Conservation (phyloP, 495 filamentous ascomycete genomes). For the Pyrenula massariospora region DNA sequence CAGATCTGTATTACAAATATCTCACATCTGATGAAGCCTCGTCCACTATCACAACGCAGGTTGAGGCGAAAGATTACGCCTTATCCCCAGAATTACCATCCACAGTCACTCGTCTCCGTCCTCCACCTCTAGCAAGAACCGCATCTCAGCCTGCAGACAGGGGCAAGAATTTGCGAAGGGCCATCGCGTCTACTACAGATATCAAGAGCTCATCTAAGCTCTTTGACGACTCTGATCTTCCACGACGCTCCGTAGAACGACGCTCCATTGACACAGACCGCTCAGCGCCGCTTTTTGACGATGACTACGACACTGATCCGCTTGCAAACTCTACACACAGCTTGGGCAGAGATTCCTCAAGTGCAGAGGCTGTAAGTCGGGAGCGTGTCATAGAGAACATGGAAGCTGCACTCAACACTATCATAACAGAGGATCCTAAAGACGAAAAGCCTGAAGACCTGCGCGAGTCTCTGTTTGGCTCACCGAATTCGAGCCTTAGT, state of each 20-base stretch:
- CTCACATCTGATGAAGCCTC: slow-evolving; percentile 78
- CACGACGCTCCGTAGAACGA: slow-evolving; percentile 22
- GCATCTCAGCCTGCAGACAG: slow-evolving; percentile 22
- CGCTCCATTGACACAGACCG: slow-evolving; percentile 46
- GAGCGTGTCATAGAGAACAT: slow-evolving; percentile 72
- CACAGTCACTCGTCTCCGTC: slow-evolving; percentile 22
- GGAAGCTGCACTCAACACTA: slow-evolving; percentile 89
- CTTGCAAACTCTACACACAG: slow-evolving; percentile 49
- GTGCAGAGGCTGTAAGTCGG: slow-evolving; percentile 15
- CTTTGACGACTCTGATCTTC: slow-evolving; percentile 27
- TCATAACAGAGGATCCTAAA: slow-evolving; percentile 69
- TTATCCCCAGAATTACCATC: neutral
- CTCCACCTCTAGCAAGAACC: slow-evolving; percentile 28
- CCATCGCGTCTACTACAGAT: slow-evolving; percentile 47
- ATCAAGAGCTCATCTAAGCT: slow-evolving; percentile 24
- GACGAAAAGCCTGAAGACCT: slow-evolving; percentile 53
- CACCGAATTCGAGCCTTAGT: slow-evolving; percentile 24
- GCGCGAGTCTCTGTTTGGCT: slow-evolving; percentile 40
- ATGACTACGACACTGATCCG: slow-evolving; percentile 54
- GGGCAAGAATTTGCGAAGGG: slow-evolving; percentile 40
- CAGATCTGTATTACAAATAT: slow-evolving; percentile 91
- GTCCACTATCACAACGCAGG: slow-evolving; percentile 18
- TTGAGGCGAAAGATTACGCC: slow-evolving; percentile 12
- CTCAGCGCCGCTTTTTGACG: slow-evolving; percentile 49
- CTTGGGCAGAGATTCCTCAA: slow-evolving; percentile 31